Conservation (phyloP, 2,329 filamentous ascomycete genomes). For the Penicillium sp. region DNA sequence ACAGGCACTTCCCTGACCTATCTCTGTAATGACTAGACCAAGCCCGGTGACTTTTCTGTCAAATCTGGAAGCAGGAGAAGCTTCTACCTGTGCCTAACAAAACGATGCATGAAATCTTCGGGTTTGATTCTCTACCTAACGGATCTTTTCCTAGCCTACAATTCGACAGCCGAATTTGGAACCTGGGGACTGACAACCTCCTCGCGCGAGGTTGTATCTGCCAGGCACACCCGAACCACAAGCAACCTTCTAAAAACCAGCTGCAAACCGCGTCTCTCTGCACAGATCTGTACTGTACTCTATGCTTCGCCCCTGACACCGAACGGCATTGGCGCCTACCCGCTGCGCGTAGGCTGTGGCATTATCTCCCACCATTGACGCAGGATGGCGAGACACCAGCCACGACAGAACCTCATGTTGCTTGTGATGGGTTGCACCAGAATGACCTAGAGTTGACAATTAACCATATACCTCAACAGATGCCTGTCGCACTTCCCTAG, state of each 20-base stretch:
- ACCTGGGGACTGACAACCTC: neutral
- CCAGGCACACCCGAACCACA: neutral
- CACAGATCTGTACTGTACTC: conserved; percentile 10
- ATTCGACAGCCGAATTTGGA: neutral
- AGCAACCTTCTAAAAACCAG: conserved; percentile 12
- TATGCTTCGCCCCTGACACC: conserved; percentile 11
- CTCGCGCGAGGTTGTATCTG: conserved; percentile 3
- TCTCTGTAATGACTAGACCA: neutral
- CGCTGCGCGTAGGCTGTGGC: conserved; percentile 13
- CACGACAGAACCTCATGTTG: neutral
- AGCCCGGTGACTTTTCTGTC: neutral
- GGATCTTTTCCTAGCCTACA: neutral
- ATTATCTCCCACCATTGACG: conserved; percentile 9
- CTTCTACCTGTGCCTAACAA: too few species aligned
- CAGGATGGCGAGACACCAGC: neutral
- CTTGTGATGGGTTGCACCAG: neutral
- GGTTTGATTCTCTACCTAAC: neutral
- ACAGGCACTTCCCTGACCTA: conserved; percentile 1
- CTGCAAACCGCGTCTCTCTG: conserved; percentile 15
- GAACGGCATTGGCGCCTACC: conserved; percentile 14
- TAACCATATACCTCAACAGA: neutral
- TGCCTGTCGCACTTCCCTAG: neutral
- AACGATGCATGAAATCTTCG: too few species aligned
- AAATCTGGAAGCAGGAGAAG: too few species aligned
- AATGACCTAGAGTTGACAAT: neutral